phyloP scores from a whole-genome alignment of 148 eudicot genomes.

The Oxyria digyna region DNA sequence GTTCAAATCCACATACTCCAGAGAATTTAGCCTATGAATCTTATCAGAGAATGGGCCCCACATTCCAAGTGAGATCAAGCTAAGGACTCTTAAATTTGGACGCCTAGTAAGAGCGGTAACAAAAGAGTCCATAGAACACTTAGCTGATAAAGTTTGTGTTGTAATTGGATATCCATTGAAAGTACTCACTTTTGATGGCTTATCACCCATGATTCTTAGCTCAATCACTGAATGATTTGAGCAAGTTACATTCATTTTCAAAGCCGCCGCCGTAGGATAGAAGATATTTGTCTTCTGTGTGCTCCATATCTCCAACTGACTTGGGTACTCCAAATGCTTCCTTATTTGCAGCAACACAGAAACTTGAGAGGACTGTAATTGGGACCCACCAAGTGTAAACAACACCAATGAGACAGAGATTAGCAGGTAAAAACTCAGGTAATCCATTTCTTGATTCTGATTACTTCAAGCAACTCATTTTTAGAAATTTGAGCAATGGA shows the following conservation, averaged over 20 bases:
- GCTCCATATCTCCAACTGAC: constrained; percentile 45
- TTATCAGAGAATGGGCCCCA: constrained; percentile 60
- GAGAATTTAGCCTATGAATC: constrained; percentile 40
- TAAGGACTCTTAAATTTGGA: constrained; percentile 38
- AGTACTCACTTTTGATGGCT: constrained; percentile 22
- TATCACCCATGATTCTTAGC: constrained; percentile 55
- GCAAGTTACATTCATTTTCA: constrained; percentile 50
- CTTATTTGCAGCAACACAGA: constrained; percentile 49
- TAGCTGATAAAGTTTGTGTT: constrained; percentile 40
- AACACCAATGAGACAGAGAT: constrained; percentile 24
- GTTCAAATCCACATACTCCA: constrained; percentile 54
- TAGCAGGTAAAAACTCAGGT: constrained; percentile 20
- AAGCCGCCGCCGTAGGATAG: constrained; percentile 25
- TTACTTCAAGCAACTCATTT: not conserved
- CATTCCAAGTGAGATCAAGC: constrained; percentile 51
- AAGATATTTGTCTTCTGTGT: constrained; percentile 28
- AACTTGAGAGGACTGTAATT: constrained; percentile 48
- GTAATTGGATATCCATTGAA: constrained; percentile 43
- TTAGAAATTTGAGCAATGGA: too few species aligned
- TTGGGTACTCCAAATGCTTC: constrained; percentile 62
- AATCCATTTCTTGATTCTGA: constrained; percentile 5
- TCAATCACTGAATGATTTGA: constrained; percentile 45
- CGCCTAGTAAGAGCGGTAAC: constrained; percentile 54
- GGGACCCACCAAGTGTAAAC: constrained; percentile 21
- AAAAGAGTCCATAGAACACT: constrained; percentile 60